Evolutionary conservation across 1,284 basidiomycete genomes (phyloP), one percentile per base, ranked within the genome.

Genomic region (Fomitiporia mediterranea): DNA sequence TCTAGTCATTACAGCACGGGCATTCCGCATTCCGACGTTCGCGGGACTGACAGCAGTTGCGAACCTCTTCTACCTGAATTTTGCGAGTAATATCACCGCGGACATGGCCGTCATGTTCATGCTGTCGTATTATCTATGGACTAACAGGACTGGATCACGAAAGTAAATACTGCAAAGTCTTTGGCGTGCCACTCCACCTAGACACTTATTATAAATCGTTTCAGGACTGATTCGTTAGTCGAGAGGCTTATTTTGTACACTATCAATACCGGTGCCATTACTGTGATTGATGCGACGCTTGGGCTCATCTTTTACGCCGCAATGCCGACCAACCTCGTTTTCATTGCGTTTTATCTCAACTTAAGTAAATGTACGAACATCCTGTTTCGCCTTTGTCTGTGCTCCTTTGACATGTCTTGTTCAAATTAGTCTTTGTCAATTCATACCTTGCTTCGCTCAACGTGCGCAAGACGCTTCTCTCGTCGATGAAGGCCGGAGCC

Each of bases 361-460:
- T 60, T 73, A 17, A 68, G 70, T 56, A 72, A 72, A 62, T 64
- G 72, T 72, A 57, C 27, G 67, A 64, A 4, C 32, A 30, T 2
- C 17, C 42, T 27, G n/a, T 25, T 30, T 23, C 28, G 32, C 25
- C 23, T 32, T 21, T 32, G 30, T 50, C 34, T n/a, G 0, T 4
- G n/a, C 46, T 11, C 30, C 35, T 30, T 28, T 52, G 11, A 32
- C 39, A 7, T 35, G 11, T 39, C 8, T 7, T 7, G 34, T n/a
- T 37, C 21, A 13, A 43, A 5, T n/a, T 35, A 75, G 72, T 75
- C 23, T 72, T 72, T 62, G 60, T 73, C 53, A 75, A 74, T 60
- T 71, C 71, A 19, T 67, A 74, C 30, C 65, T 74, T 25, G 69
- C 70, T 4, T 67, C 70, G 23, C 66, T 75, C 5, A 74, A 74